phyloP scores from a whole-genome alignment of 2,329 filamentous ascomycete species.

The Penicillium hesseltinei region DNA sequence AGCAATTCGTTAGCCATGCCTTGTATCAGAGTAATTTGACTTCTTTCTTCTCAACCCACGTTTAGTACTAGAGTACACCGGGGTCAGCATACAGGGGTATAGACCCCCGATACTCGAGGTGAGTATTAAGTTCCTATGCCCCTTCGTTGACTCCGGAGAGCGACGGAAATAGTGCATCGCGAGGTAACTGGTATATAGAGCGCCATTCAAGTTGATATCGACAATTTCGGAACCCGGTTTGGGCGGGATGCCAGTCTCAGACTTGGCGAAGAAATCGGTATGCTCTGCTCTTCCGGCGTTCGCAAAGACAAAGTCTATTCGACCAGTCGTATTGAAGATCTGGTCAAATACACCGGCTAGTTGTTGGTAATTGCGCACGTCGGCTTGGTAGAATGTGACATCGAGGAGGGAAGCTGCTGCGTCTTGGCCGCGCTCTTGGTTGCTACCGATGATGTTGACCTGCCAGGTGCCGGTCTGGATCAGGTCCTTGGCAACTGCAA shows the following conservation, averaged over 20 bases:
- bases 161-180: constrained; percentile 44
- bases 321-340: constrained; percentile 35
- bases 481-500: constrained; percentile 43
- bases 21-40: too few relatives aligned
- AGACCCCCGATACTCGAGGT: constrained; percentile 40
- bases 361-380: constrained; percentile 39
- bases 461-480: constrained; percentile 38
- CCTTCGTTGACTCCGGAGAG: constrained; percentile 19
- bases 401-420: constrained; percentile 27
- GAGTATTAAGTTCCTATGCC: constrained; percentile 31
- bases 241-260: constrained; percentile 19
- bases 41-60: constrained; percentile 18
- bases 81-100: constrained; percentile 33
- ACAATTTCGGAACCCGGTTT: constrained; percentile 35
- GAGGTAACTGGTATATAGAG: constrained; percentile 42
- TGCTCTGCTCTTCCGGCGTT: constrained; percentile 50
- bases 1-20: not conserved
- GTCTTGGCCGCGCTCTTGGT: constrained; percentile 33
- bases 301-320: constrained; percentile 52
- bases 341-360: constrained; percentile 38
- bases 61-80: constrained; percentile 41
- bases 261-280: constrained; percentile 40
- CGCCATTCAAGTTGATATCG: constrained; percentile 44
- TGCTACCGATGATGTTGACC: constrained; percentile 43
- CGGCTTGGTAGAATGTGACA: constrained; percentile 40